phyloP scores from a whole-genome alignment of 1,284 basidiomycete species.

The Polyporus tsugae region DNA sequence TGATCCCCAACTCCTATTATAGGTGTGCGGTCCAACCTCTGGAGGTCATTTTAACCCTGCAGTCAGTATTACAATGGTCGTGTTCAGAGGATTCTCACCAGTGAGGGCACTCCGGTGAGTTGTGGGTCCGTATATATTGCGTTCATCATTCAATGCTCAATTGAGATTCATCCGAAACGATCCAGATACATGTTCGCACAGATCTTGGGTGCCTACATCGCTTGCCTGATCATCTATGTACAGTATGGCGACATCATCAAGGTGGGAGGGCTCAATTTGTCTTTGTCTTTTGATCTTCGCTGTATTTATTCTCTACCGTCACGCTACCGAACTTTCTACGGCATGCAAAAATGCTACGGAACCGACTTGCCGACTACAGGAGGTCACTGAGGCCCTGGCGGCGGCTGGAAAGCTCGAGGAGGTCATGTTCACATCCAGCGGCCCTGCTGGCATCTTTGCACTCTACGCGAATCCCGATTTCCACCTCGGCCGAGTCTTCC shows the following conservation, averaged over 20 bases:
- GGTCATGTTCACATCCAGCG: constrained; percentile 63
- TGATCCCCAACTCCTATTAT: background rate
- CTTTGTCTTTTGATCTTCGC: background rate
- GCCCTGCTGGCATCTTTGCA: constrained; percentile 69
- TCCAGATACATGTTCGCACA: constrained; percentile 69
- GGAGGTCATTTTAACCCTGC: constrained; percentile 72
- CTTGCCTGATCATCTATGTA: constrained; percentile 64
- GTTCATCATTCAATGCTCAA: background rate
- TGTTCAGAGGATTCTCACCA: constrained; percentile 65
- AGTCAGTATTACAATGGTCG: constrained; percentile 61
- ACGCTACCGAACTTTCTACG: background rate
- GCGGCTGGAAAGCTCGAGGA: constrained; percentile 50
- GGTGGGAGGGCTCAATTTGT: constrained; percentile 35
- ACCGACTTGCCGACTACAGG: constrained; percentile 34
- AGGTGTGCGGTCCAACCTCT: constrained; percentile 61
- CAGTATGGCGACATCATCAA: constrained; percentile 65
- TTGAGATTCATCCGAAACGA: background rate
- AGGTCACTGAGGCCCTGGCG: constrained; percentile 50
- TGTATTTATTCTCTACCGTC: background rate
- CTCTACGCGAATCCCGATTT: constrained; percentile 59
- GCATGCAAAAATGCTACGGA: background rate
- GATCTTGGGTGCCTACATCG: constrained; percentile 67
- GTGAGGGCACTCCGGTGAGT: constrained; percentile 58
- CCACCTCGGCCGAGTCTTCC: constrained; percentile 61
- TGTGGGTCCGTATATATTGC: constrained; percentile 18